Percentiles rank a stretch among this genome's conserved stretches.
phyloP scores from a whole-genome alignment of 2,329 filamentous ascomycete genomes.

The Cyanodermella asteris region DNA sequence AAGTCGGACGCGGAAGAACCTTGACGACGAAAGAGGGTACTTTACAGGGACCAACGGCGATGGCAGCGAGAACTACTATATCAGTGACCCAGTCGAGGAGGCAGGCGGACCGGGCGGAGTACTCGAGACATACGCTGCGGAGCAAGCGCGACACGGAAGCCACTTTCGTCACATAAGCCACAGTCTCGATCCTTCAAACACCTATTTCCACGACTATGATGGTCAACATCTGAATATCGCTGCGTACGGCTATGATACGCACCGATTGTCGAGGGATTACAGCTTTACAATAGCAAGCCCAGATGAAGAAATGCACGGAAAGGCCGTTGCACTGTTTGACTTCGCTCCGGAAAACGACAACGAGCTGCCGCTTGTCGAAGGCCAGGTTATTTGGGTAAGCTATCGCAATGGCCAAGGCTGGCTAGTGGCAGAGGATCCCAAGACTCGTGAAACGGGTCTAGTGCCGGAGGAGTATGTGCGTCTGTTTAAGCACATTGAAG shows the following conservation, averaged over 20 bases:
- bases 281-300: constrained; percentile 88
- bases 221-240: constrained; percentile 20
- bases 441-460: constrained; percentile 77
- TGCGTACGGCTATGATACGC: constrained; percentile 11
- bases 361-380: constrained; percentile 76
- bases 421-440: constrained; percentile 90
- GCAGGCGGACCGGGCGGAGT: constrained; percentile 59
- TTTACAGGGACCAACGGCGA: constrained; percentile 46
- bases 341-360: constrained; percentile 94
- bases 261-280: constrained; percentile 70
- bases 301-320: constrained; percentile 94
- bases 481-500: constrained; percentile 77
- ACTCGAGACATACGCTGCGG: constrained; percentile 54
- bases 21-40: constrained; percentile 41
- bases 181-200: constrained; percentile 13
- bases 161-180: too few species aligned
- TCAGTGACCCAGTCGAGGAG: constrained; percentile 42
- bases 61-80: constrained; percentile 53
- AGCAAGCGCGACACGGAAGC: constrained; percentile 38
- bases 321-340: constrained; percentile 85
- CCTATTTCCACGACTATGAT: constrained; percentile 24
- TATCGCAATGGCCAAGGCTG: constrained; percentile 93
- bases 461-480: constrained; percentile 95
- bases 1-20: constrained; percentile 57
- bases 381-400: constrained; percentile 88